Percentiles rank a stretch among this genome's conserved stretches.
Conservation (phyloP, 768 basidiomycete species). For the Crepidotus variabilis region DNA sequence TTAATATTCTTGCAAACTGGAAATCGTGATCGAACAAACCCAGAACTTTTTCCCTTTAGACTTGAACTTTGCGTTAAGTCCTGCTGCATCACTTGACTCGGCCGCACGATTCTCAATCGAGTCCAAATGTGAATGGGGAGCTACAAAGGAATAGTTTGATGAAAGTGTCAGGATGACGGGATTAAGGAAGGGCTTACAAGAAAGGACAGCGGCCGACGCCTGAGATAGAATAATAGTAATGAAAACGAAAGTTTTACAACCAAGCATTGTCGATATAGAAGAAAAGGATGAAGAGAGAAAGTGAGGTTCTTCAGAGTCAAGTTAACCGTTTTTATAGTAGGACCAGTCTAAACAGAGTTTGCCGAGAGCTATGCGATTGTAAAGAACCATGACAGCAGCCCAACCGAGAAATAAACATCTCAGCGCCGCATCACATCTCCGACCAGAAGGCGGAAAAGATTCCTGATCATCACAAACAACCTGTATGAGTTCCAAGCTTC, state of each 20-base stretch:
- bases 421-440: too few species aligned
- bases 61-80: constrained; percentile 1
- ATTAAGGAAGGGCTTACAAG: neutral
- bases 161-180: neutral
- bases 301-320: neutral
- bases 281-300: too few species aligned
- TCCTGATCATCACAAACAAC: too few species aligned
- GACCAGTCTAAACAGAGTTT: too few species aligned
- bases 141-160: neutral
- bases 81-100: neutral
- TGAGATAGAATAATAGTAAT: neutral
- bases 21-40: neutral
- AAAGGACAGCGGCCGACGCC: neutral
- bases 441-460: too few species aligned
- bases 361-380: too few species aligned
- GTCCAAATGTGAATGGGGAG: neutral
- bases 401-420: too few species aligned
- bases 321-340: too few species aligned
- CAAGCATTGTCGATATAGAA: neutral
- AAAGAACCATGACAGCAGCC: too few species aligned
- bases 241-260: neutral
- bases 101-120: neutral
- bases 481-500: too few species aligned
- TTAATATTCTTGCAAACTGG: neutral
- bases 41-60: constrained; percentile 1